Base-by-base conservation (phyloP, 495 filamentous ascomycete species). In the Daldinia loculata region DNA sequence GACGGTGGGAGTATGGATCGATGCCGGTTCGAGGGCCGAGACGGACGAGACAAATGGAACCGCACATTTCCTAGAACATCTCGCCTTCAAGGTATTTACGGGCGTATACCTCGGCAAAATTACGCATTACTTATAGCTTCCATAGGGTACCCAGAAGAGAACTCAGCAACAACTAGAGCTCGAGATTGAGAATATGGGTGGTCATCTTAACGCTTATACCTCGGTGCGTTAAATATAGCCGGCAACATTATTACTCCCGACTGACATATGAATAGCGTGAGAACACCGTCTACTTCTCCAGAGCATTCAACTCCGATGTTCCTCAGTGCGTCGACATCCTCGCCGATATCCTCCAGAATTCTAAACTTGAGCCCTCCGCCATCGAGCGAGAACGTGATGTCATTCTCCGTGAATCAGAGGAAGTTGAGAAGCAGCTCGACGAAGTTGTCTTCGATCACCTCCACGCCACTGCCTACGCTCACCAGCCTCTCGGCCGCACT, bases 121-220 rank as follows among this genome's bases (percentile, higher is more conserved):
- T 19, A 38, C 17, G 30, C 27, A 56, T 30, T 38, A 58, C 71
- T 79, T 64, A 80, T 56, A 17, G 72, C 19, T 26, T 52, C 14
- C 62, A 60, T 51, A 84, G 95, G 95, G 95, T 71, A 99, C 95
- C 68, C 87, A 89, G 82, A 97, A 91, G 82, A 89, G 95, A 76
- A 93, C 90, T 45, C 96, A 98, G 82, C 90, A 95, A 77, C 95
- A 98, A 82, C 84, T 99, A 80, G 95, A 99, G 86, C 90, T 99
- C 55, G 96, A 99, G 85, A 97, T 99, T 75, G 95, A 99, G 86
- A 98, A 99, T 84, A 97, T 98, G 94, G 95, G 95, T 78, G 95
- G 93, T 69, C 95, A 99, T 85, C 89, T 99, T 68, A 99, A 99
- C 82, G 95, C 95, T 75, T 99, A 99, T 86, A 99, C 95, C 76